These are phyloP conservation scores for Ballota nigra DNA, from an alignment of 257 asterid genomes.

Conservation along the genomic window DNA sequence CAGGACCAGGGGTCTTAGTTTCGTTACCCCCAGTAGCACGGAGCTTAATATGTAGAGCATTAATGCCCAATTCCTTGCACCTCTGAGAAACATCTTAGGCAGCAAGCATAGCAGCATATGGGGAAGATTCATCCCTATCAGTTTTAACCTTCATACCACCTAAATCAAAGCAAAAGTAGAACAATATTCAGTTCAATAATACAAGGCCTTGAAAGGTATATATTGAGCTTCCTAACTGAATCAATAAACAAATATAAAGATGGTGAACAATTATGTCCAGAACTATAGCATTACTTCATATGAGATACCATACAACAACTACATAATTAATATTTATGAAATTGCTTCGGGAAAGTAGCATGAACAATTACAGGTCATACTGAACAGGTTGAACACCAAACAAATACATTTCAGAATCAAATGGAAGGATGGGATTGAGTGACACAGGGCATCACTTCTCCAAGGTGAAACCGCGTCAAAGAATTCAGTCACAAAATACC, in stretches of 20 bases:
- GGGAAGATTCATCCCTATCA: constrained; percentile 93
- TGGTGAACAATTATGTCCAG: too few relatives aligned
- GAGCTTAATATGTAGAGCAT: constrained; percentile 86
- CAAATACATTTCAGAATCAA: too few relatives aligned
- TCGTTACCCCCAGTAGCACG: constrained; percentile 97
- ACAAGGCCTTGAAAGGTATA: not conserved
- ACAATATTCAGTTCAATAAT: not conserved
- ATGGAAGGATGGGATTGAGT: not conserved
- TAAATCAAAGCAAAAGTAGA: not conserved
- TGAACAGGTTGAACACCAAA: too few relatives aligned
- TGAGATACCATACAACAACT: not conserved
- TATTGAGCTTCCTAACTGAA: not conserved
- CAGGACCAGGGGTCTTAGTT: constrained; percentile 97
- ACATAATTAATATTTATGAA: not conserved
- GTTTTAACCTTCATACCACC: constrained; percentile 98
- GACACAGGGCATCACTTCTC: constrained; percentile 30
- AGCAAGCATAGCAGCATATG: constrained; percentile 98
- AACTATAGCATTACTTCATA: not conserved
- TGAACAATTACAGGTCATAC: too few relatives aligned
- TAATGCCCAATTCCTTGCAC: constrained; percentile 95
- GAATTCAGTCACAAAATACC: constrained; percentile 25
- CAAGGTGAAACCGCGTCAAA: constrained; percentile 27
- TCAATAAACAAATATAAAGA: too few relatives aligned
- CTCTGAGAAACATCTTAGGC: constrained; percentile 84
- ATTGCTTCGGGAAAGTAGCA: not conserved